These are phyloP conservation scores for Inga leiocalycina DNA, from an alignment of 306 rosid genomes.

Conservation along the genomic window DNA sequence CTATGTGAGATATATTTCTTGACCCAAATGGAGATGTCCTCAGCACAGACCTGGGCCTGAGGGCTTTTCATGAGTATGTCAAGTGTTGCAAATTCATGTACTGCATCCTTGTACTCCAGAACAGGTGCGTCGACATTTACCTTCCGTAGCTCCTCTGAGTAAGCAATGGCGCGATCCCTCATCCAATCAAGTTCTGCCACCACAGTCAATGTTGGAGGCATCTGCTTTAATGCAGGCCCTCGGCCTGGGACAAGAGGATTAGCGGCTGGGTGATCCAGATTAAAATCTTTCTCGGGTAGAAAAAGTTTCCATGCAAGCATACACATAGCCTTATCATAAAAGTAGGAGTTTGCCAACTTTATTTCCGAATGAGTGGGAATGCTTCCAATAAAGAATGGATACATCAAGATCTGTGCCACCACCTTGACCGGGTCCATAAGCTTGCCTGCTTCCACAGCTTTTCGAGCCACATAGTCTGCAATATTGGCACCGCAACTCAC, in stretches of 20 bases:
- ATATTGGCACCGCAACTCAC: slow-evolving; percentile 94
- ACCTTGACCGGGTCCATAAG: slow-evolving; percentile 88
- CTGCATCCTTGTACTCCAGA: slow-evolving; percentile 91
- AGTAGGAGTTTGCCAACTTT: slow-evolving; percentile 89
- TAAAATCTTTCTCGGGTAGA: slow-evolving; percentile 83
- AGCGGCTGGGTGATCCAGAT: slow-evolving; percentile 91
- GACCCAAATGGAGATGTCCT: slow-evolving; percentile 95
- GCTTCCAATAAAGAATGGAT: slow-evolving; percentile 85
- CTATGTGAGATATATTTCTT: slow-evolving; percentile 88
- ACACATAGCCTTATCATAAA: slow-evolving; percentile 95
- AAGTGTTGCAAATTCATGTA: slow-evolving; percentile 92
- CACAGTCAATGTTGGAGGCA: slow-evolving; percentile 97
- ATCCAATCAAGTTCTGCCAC: slow-evolving; percentile 98
- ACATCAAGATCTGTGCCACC: slow-evolving; percentile 87
- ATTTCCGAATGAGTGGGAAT: slow-evolving; percentile 90
- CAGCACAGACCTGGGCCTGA: slow-evolving; percentile 91
- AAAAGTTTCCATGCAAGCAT: slow-evolving; percentile 89
- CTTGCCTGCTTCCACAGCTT: slow-evolving; percentile 84
- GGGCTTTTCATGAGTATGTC: slow-evolving; percentile 92
- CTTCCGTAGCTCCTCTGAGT: slow-evolving; percentile 94
- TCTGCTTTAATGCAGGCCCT: slow-evolving; percentile 80
- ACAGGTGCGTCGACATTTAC: slow-evolving; percentile 89
- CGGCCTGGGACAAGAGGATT: slow-evolving; percentile 77
- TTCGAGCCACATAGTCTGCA: slow-evolving; percentile 89
- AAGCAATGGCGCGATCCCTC: slow-evolving; percentile 98